Conservation (phyloP, 2,329 filamentous ascomycete species). For the Chaetomiaceae sp. region DNA sequence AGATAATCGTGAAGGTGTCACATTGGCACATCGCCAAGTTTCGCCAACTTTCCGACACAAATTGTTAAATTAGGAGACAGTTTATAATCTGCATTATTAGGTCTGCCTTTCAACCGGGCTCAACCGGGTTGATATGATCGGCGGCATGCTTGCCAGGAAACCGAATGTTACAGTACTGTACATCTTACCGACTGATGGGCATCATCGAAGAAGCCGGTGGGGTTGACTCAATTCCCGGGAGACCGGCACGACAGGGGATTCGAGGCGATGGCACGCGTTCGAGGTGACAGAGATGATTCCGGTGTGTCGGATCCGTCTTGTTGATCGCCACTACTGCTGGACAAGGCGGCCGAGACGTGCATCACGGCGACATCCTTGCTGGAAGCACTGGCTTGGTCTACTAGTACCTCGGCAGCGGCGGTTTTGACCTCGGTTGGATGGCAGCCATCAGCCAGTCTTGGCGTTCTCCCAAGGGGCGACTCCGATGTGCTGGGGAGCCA, state of each 20-base stretch:
- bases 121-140: background rate
- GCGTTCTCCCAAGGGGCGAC: background rate
- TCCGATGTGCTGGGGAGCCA: background rate
- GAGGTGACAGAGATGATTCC: background rate
- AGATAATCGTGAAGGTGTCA: background rate
- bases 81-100: background rate
- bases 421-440: constrained; percentile 11
- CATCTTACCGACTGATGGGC: too few relatives aligned
- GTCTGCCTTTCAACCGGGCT: background rate
- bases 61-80: background rate
- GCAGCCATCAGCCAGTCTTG: background rate
- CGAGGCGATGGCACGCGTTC: too few relatives aligned
- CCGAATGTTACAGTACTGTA: too few relatives aligned
- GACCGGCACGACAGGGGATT: background rate
- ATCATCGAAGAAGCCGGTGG: background rate
- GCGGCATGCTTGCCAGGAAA: background rate
- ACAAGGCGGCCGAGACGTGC: background rate
- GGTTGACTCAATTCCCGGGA: background rate
- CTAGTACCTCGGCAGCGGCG: constrained; percentile 4
- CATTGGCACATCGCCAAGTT: too few relatives aligned
- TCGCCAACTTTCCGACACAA: background rate
- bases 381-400: background rate
- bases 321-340: background rate
- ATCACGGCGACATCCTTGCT: background rate
- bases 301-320: background rate